Evolutionary conservation across 2,329 filamentous ascomycete genomes (phyloP), one percentile per base, ranked within the genome.

Genomic region (Trichoderma arundinaceum): DNA sequence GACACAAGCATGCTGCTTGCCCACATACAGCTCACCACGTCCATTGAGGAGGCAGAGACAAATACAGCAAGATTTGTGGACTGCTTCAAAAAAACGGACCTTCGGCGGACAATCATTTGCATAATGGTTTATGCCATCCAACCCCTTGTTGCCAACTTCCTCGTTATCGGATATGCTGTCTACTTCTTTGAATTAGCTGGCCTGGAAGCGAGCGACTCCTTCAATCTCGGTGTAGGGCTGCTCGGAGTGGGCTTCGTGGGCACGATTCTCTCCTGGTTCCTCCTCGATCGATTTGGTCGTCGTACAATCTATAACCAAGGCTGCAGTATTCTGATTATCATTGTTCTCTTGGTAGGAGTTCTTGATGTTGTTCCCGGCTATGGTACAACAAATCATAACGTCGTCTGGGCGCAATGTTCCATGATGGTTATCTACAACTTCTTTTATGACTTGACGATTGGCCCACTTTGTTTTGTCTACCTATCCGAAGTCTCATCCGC

Each of bases 1-100:
- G n/a, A n/a, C n/a, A n/a, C n/a, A n/a, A n/a, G n/a, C n/a, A n/a
- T n/a, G 75, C 75, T 33, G 68, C 72, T 1, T 52, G 66, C 32
- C 89, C 92, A 76, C 92, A 90, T 0, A 65, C 79, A 32, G 74
- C 75, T 51, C 73, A 77, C 71, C 78, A 80, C 70, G 15, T 58
- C 6, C 54, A 58, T 6, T 12, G 41, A 58, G n/a, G n/a, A 46
- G 1, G 54, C 46, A n/a, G 41, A 44, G 32, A 46, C 54, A 2
- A 58, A 33, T n/a, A n/a, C 5, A 70, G 76, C 19, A 74, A 78
- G 75, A 77, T 58, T 35, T 17, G 33, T 17, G 22, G 54, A 58
- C 7, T 46, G 39, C 9, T 58, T 58, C 19, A 6, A 32, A 0
- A 41, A 41, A 9, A 58, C 35, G 28, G 41, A 58, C 22, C 54